Evolutionary conservation across 1,284 basidiomycete species (phyloP).

Genomic region (Mycosarcoma maydis): DNA sequence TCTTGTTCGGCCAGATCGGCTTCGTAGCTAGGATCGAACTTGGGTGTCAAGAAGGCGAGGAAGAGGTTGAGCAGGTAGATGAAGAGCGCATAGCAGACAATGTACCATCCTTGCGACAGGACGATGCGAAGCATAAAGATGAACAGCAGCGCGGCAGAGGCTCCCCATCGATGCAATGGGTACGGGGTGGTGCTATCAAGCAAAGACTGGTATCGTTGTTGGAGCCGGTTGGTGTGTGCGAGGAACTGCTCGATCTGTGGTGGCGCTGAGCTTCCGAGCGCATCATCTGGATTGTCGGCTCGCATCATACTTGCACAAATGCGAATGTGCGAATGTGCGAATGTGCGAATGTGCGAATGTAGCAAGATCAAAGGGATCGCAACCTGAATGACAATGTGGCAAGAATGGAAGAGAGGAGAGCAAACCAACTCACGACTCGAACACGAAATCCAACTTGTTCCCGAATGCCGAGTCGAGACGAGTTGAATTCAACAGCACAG

Average conservation of each 20-base stretch:
- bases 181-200: constrained; percentile 93
- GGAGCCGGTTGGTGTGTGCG: constrained; percentile 45
- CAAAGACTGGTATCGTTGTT: constrained; percentile 73
- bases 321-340: no score
- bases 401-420: no score
- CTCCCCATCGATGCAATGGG: constrained; percentile 86
- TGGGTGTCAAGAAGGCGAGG: constrained; percentile 87
- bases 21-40: constrained; percentile 94
- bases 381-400: no score
- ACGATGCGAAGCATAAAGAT: constrained; percentile 89
- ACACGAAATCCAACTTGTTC: no score
- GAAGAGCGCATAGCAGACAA: constrained; percentile 69
- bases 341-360: no score
- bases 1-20: constrained; percentile 92
- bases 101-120: constrained; percentile 93
- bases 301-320: constrained; percentile 63
- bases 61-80: constrained; percentile 72
- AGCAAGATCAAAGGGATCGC: no score
- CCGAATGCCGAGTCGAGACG: no score
- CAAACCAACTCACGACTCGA: no score
- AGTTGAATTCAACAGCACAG: no score
- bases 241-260: constrained; percentile 53
- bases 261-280: constrained; percentile 32
- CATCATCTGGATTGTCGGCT: constrained; percentile 50
- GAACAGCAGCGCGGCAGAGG: constrained; percentile 76